Evolutionary conservation across 1,284 basidiomycete species (phyloP), one percentile per base, ranked within the genome.

Genomic region (Sphaerobolus stellatus): DNA sequence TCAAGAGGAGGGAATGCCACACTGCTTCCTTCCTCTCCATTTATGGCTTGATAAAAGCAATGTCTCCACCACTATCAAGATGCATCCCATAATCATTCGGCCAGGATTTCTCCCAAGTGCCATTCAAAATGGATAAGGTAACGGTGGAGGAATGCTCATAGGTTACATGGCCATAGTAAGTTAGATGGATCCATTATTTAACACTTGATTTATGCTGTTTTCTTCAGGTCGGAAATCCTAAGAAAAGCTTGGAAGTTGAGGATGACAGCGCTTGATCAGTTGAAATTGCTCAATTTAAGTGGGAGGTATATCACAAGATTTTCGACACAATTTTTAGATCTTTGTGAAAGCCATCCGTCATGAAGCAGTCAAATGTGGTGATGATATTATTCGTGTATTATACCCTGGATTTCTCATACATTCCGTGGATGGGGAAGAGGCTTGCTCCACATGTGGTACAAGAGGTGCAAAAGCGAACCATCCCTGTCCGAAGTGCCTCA

Each of bases 31-130:
- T 11, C 68, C 67, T 0, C 52, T 70, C 4, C 66, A 67, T 49
- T 57, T 69, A 45, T 70, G 67, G 68, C 62, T 69, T 9, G 68
- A 70, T 48, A 70, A 69, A 50, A 65, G 36, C 7, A 45, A 62
- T 6, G 65, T 66, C 18, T 60, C 63, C n/a, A 59, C 58, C 3
- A 60, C 58, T 24, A 64, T 68, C 3, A 66, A 65, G 31, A 67
- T 63, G 52, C 60, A 66, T 48, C 68, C 68, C 2, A 68, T 69
- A 53, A 36, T 68, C 14, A 16, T 65, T 14, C 61, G 59, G 2
- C 50, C 62, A 2, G 56, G 57, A 2, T 66, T 56, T 55, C 62
- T 69, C 7, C 64, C 65, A 31, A 43, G 63, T 9, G 34, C 58
- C 1, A 68, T 69, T 24, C 53, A 64, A 24, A 69, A 70, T 59